These are phyloP conservation scores for Lachancea quebecensis DNA, from an alignment of 805 yeast genomes.

Conservation along the genomic window DNA sequence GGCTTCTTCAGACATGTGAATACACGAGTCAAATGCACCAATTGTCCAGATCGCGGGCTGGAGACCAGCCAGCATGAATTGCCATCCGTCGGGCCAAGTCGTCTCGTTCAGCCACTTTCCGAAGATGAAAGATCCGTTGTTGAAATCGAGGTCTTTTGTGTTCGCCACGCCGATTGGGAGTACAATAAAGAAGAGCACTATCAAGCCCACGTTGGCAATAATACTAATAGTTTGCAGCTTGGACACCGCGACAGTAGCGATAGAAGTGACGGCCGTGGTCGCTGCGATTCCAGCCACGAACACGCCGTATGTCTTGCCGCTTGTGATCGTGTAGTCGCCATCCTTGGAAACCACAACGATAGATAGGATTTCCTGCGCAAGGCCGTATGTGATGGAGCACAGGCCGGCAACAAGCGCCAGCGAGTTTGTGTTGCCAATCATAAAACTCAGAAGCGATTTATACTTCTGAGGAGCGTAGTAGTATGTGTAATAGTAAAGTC, in stretches of 20 bases:
- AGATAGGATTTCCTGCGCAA: slow-evolving; percentile 46
- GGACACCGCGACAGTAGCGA: slow-evolving; percentile 48
- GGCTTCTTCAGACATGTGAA: slow-evolving; percentile 69
- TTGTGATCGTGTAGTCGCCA: slow-evolving; percentile 44
- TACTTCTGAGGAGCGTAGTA: slow-evolving; percentile 47
- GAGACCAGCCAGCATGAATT: slow-evolving; percentile 42
- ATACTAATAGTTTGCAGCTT: slow-evolving; percentile 50
- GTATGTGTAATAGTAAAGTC: slow-evolving; percentile 54
- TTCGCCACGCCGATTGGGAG: slow-evolving; percentile 47
- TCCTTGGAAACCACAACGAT: slow-evolving; percentile 41
- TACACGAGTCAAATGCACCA: slow-evolving; percentile 63
- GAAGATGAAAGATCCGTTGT: slow-evolving; percentile 47
- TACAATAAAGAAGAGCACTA: slow-evolving; percentile 48
- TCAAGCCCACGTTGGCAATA: slow-evolving; percentile 41
- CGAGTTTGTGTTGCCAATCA: slow-evolving; percentile 57
- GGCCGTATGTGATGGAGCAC: slow-evolving; percentile 56
- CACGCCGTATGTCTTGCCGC: slow-evolving; percentile 49
- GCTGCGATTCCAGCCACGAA: slow-evolving; percentile 48
- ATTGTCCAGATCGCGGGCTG: slow-evolving; percentile 70
- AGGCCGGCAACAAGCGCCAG: slow-evolving; percentile 53
- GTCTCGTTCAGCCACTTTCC: slow-evolving; percentile 42
- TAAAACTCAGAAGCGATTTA: slow-evolving; percentile 43
- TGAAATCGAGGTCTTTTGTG: slow-evolving; percentile 27
- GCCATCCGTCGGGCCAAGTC: slow-evolving; percentile 54
- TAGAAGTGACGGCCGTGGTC: slow-evolving; percentile 44